Conservation (phyloP, 2,329 filamentous ascomycete genomes). For the Alternaria sp. region DNA sequence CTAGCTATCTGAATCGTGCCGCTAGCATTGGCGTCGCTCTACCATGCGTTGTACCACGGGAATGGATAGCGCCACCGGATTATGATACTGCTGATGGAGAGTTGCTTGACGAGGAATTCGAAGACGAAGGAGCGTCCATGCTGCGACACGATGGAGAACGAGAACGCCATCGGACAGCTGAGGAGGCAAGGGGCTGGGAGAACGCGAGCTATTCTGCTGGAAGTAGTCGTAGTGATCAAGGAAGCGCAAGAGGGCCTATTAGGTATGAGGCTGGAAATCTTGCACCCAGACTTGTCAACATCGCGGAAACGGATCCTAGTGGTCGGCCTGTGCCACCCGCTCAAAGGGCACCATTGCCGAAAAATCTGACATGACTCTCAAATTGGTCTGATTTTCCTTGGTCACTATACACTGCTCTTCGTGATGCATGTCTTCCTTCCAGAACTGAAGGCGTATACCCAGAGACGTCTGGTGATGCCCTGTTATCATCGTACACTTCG, state of each 20-base stretch:
- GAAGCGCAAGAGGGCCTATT: constrained; percentile 48
- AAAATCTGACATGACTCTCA: constrained; percentile 46
- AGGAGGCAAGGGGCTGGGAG: constrained; percentile 43
- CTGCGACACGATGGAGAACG: constrained; percentile 55
- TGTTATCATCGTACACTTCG: constrained; percentile 1
- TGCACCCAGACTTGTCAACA: constrained; percentile 45
- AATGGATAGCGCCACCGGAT: constrained; percentile 83
- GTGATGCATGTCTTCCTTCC: constrained; percentile 5
- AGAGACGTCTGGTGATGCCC: constrained; percentile 1
- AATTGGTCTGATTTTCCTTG: constrained; percentile 14
- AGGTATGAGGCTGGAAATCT: constrained; percentile 41
- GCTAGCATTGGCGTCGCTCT: constrained; percentile 83
- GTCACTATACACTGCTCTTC: constrained; percentile 9
- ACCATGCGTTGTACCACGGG: constrained; percentile 81
- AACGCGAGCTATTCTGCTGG: constrained; percentile 42
- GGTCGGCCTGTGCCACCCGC: constrained; percentile 55
- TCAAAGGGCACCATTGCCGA: constrained; percentile 57
- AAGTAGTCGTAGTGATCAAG: constrained; percentile 44
- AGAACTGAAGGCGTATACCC: constrained; percentile 3
- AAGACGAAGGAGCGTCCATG: constrained; percentile 68
- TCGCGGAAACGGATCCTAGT: constrained; percentile 55
- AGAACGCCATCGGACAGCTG: constrained; percentile 35
- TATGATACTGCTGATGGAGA: constrained; percentile 76
- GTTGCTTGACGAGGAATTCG: constrained; percentile 65
- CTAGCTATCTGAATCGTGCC: constrained; percentile 81